These are phyloP conservation scores for Xylaria hypoxylon DNA, from an alignment of 2,329 filamentous ascomycete species.

Conservation along the genomic window DNA sequence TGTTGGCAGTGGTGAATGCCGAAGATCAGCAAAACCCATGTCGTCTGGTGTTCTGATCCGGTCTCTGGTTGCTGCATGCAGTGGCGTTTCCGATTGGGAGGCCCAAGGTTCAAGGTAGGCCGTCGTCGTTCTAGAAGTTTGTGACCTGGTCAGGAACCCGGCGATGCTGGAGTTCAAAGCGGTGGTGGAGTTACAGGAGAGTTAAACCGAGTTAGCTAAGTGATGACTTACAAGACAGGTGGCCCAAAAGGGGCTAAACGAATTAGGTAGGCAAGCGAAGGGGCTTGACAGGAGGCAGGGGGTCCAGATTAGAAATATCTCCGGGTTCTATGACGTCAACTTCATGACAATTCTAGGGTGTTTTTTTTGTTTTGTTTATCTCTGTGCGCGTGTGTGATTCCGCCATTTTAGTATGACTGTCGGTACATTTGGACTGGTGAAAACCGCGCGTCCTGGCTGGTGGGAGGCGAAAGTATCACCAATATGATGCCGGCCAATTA, in stretches of 20 bases:
- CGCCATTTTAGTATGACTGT: slow-evolving; percentile 8
- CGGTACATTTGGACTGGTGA: slow-evolving; percentile 18
- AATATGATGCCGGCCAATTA: slow-evolving; percentile 23
- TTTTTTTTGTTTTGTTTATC: slow-evolving; percentile 5
- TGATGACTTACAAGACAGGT: neutral
- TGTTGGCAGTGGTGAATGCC: neutral
- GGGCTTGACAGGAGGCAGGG: neutral
- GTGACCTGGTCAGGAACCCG: neutral
- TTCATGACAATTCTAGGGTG: slow-evolving; percentile 1
- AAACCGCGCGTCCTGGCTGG: slow-evolving; percentile 14
- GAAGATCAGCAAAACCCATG: neutral
- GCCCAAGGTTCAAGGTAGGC: neutral
- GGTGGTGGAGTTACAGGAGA: neutral
- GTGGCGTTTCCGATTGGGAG: neutral
- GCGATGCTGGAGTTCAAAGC: neutral
- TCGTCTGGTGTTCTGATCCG: no score
- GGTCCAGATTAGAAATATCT: slow-evolving; percentile 27
- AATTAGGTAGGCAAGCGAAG: slow-evolving; percentile 24
- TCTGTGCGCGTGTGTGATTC: slow-evolving; percentile 21
- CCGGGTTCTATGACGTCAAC: slow-evolving; percentile 36
- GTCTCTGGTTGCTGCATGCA: neutral
- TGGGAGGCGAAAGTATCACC: slow-evolving; percentile 3
- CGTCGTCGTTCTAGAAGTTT: neutral
- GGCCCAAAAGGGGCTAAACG: slow-evolving; percentile 1
- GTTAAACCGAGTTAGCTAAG: slow-evolving; percentile 5